Evolutionary conservation across 345 rosid genomes (phyloP).

Genomic region (Populus davidiana): DNA sequence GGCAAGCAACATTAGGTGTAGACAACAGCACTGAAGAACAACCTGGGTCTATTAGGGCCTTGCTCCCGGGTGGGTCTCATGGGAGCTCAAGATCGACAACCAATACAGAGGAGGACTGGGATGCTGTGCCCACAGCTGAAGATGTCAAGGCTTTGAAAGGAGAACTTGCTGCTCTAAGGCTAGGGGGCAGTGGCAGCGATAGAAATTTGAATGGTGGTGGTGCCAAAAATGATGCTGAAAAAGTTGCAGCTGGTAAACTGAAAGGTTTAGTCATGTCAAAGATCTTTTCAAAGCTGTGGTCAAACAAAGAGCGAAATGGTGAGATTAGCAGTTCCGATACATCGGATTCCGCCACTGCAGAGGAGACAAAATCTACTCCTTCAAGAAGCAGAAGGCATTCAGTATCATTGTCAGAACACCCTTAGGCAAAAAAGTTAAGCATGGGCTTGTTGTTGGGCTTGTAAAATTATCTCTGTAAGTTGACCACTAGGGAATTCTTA

Average conservation of each 20-base stretch:
- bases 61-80: no score
- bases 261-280: conserved; percentile 39
- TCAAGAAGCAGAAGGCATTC: conserved; percentile 70
- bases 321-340: conserved; percentile 62
- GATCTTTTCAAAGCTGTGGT: conserved; percentile 60
- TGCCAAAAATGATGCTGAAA: conserved; percentile 23
- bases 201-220: conserved; percentile 21
- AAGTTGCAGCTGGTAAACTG: not conserved
- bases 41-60: conserved; percentile 35
- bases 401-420: conserved; percentile 18
- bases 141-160: conserved; percentile 70
- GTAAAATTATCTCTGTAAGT: no score
- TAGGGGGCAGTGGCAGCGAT: conserved; percentile 20
- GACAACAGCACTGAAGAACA: conserved; percentile 62
- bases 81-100: conserved; percentile 74
- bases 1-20: conserved; percentile 8
- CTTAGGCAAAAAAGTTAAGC: no score
- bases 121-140: conserved; percentile 65
- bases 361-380: conserved; percentile 56
- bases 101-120: conserved; percentile 94
- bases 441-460: no score
- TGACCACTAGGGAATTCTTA: no score
- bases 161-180: conserved; percentile 49
- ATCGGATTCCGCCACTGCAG: no score
- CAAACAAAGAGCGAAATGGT: conserved; percentile 53